phyloP scores from a whole-genome alignment of 345 rosid genomes.

The Crucihimalaya himalaica region DNA sequence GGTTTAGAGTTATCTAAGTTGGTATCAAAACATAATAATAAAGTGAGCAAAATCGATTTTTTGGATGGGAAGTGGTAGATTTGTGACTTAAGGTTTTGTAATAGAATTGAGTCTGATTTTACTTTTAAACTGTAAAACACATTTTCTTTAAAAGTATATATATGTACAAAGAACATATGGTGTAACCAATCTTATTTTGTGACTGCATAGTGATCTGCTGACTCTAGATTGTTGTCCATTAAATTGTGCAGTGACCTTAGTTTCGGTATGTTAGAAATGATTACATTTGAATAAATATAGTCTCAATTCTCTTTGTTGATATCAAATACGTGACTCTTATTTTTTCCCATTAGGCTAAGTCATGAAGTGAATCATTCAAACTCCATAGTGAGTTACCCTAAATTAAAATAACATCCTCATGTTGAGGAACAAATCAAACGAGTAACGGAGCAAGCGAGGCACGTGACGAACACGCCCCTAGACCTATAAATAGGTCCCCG shows the following conservation, averaged over 20 bases:
- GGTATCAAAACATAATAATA: not conserved
- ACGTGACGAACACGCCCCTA: slow-evolving; percentile 18
- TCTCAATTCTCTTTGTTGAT: not conserved
- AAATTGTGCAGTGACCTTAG: not conserved
- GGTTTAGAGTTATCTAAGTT: not conserved
- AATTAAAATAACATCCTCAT: not conserved
- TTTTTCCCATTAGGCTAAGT: not conserved
- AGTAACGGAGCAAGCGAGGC: slow-evolving; percentile 25
- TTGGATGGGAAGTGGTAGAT: not conserved
- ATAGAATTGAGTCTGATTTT: too few species aligned
- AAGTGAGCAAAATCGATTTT: not conserved
- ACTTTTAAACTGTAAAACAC: too few species aligned
- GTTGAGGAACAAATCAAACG: not conserved
- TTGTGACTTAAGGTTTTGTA: not conserved
- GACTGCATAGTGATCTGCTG: not conserved
- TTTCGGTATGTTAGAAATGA: not conserved
- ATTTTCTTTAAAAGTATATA: too few species aligned
- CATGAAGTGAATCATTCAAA: not conserved
- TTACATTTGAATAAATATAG: not conserved
- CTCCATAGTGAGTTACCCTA: not conserved
- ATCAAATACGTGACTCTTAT: not conserved
- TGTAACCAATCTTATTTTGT: not conserved
- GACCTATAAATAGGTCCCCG: slow-evolving; percentile 16
- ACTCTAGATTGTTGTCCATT: not conserved
- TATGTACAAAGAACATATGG: too few species aligned